Conservation (phyloP, 202 grass and related monocot species). For the Musa balbisiana region DNA sequence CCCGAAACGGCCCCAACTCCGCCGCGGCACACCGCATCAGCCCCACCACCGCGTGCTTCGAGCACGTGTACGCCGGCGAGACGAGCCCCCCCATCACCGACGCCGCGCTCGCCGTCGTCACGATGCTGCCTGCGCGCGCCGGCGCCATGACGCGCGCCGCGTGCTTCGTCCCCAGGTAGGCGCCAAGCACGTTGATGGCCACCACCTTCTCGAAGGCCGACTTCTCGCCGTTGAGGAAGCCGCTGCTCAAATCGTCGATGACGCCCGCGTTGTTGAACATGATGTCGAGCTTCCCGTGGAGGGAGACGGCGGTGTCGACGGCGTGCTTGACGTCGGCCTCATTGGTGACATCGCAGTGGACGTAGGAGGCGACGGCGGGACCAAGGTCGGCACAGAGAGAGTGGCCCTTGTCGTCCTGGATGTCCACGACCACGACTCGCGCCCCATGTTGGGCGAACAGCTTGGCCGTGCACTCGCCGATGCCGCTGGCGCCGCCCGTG, state of each 20-base stretch:
- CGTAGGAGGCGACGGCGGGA: not conserved
- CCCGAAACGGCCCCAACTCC: not conserved
- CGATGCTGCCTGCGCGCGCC: not conserved
- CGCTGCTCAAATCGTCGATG: not conserved
- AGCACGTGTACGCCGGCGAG: not conserved
- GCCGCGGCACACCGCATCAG: not conserved
- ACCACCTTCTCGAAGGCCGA: not conserved
- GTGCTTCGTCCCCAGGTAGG: slow-evolving; percentile 14
- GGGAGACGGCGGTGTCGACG: not conserved
- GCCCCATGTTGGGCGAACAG: not conserved
- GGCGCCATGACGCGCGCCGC: slow-evolving; percentile 13
- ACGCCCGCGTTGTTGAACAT: slow-evolving; percentile 11
- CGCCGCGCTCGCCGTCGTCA: not conserved
- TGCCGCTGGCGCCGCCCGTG: not conserved
- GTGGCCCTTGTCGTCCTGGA: not conserved
- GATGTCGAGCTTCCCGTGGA: slow-evolving; percentile 1
- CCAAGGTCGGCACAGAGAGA: not conserved
- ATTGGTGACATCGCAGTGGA: not conserved
- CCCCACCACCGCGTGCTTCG: slow-evolving; percentile 4
- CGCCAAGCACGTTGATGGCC: slow-evolving; percentile 5
- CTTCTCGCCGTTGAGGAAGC: not conserved
- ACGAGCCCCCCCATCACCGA: not conserved
- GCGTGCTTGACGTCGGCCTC: slow-evolving; percentile 3
- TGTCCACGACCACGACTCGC: not conserved
- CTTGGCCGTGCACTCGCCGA: not conserved